These are phyloP conservation scores for Polytrichum formosum DNA, from an alignment of 225 moss, liverwort and hornwort genomes.

Conservation along the genomic window DNA sequence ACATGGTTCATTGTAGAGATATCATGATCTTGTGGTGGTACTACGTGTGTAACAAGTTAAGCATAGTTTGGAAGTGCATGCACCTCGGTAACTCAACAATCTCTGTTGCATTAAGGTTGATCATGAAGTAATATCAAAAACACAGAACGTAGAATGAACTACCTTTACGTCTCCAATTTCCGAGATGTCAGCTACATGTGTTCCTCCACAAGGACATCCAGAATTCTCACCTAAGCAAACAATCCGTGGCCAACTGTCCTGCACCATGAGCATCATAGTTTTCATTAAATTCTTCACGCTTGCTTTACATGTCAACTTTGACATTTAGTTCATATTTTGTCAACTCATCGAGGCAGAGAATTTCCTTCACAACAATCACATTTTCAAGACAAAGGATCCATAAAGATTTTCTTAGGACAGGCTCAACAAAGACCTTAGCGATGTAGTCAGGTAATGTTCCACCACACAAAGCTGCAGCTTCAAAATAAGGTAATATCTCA, in stretches of 20 bases:
- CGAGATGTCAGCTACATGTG: constrained; percentile 64
- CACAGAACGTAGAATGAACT: not conserved
- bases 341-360: no score
- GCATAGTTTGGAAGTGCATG: no score
- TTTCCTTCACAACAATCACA: no score
- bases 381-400: not conserved
- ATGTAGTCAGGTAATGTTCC: constrained; percentile 71
- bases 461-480: constrained; percentile 75
- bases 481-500: constrained; percentile 44
- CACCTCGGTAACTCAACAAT: no score
- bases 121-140: no score
- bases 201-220: constrained; percentile 80
- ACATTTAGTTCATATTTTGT: no score
- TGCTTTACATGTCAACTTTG: not conserved
- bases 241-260: constrained; percentile 68
- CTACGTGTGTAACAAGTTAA: no score
- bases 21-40: no score
- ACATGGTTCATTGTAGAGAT: no score
- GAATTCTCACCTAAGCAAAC: constrained; percentile 60
- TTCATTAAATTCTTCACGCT: constrained; percentile 6
- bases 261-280: constrained; percentile 17
- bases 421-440: constrained; percentile 32
- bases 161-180: constrained; percentile 75
- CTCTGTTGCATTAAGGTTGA: no score
- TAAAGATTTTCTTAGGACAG: not conserved